Conservation (phyloP, 352 stramenopile genomes). For the Aphanomyces invadans region DNA sequence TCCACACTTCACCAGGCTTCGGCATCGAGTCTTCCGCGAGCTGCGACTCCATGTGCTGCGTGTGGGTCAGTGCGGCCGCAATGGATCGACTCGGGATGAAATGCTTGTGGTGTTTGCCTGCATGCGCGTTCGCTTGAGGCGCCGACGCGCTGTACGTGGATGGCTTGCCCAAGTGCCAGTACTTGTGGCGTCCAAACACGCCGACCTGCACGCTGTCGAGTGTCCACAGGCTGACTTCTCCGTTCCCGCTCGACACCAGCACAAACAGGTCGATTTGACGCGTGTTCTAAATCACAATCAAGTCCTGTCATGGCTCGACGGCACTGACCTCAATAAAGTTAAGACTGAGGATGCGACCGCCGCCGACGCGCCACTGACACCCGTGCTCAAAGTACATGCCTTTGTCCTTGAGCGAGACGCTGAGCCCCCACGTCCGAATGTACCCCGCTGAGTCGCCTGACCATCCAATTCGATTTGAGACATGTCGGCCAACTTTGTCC, state of each 20-base stretch:
- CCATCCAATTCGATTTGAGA: slow-evolving; percentile 51
- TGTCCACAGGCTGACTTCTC: slow-evolving; percentile 67
- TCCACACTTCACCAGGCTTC: slow-evolving; percentile 65
- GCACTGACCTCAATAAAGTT: slow-evolving; percentile 45
- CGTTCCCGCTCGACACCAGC: slow-evolving; percentile 49
- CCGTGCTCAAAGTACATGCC: slow-evolving; percentile 48
- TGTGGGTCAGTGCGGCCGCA: slow-evolving; percentile 33
- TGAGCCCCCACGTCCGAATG: slow-evolving; percentile 46
- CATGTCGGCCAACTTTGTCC: neutral
- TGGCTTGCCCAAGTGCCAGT: slow-evolving; percentile 53
- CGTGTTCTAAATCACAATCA: slow-evolving; percentile 29
- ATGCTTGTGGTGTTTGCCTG: slow-evolving; percentile 23
- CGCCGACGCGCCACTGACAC: slow-evolving; percentile 43
- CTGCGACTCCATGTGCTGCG: slow-evolving; percentile 30
- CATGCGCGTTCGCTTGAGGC: neutral
- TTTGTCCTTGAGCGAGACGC: slow-evolving; percentile 44
- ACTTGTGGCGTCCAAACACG: slow-evolving; percentile 51
- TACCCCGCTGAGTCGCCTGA: slow-evolving; percentile 45
- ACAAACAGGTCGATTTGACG: slow-evolving; percentile 52
- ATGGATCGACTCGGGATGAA: slow-evolving; percentile 59
- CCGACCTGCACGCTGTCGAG: slow-evolving; percentile 58
- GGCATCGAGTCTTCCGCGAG: slow-evolving; percentile 68
- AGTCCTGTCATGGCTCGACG: neutral
- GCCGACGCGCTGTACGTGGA: slow-evolving; percentile 34
- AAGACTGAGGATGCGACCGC: slow-evolving; percentile 35